phyloP scores from a whole-genome alignment of 768 basidiomycete species.

The Wakefieldia striispora region DNA sequence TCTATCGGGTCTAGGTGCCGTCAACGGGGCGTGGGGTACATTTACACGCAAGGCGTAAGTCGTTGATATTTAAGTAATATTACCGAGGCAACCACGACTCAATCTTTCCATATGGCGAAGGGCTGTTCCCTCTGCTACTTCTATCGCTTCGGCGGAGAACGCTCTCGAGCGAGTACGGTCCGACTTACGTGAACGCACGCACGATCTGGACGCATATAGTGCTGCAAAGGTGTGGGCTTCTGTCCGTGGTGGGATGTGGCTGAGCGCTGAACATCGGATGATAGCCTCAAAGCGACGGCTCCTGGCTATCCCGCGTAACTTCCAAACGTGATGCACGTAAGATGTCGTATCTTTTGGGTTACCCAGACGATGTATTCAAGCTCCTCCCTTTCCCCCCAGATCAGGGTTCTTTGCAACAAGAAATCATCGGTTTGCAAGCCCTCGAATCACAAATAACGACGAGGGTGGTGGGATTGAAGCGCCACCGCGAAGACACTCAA shows the following conservation, averaged over 20 bases:
- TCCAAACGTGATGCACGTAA: conserved; percentile 33
- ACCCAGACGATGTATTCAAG: neutral
- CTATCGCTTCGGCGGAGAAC: conserved; percentile 52
- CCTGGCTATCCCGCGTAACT: conserved; percentile 30
- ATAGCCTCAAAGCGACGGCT: conserved; percentile 24
- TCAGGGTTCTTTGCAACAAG: conserved; percentile 43
- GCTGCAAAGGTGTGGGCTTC: conserved; percentile 24
- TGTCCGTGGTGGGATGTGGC: conserved; percentile 1
- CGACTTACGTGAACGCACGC: conserved; percentile 45
- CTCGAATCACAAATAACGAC: conserved; percentile 66
- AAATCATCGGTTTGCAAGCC: conserved; percentile 62
- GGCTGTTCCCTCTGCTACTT: conserved; percentile 22
- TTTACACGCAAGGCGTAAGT: conserved; percentile 27
- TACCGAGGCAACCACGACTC: conserved; percentile 6
- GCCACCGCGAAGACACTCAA: conserved; percentile 45
- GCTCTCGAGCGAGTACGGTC: conserved; percentile 58
- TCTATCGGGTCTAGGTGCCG: conserved; percentile 77
- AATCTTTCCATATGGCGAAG: conserved; percentile 15
- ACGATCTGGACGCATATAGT: conserved; percentile 24
- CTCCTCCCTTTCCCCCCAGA: conserved; percentile 26
- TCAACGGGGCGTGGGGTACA: conserved; percentile 58
- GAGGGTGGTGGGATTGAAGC: conserved; percentile 51
- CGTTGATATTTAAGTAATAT: conserved; percentile 10
- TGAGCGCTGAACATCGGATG: conserved; percentile 11
- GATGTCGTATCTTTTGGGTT: conserved; percentile 11